Evolutionary conservation across 2,329 filamentous ascomycete genomes (phyloP).

Genomic region (Pseudopithomyces chartarum): DNA sequence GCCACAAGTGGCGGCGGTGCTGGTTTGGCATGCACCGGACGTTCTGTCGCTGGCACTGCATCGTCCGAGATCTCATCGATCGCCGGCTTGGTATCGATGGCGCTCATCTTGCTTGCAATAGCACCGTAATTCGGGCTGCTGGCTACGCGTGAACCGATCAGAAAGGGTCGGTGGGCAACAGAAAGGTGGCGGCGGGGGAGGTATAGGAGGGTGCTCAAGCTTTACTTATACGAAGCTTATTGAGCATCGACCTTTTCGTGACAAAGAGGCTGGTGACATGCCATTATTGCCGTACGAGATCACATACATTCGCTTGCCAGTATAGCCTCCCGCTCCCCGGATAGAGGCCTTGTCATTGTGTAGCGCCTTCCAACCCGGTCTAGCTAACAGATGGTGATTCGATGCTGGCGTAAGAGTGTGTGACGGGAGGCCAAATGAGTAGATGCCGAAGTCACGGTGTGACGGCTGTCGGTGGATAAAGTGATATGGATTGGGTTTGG

Average conservation of each 20-base stretch:
- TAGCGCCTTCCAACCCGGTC: background rate
- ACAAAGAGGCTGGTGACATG: conserved; percentile 3
- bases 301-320: conserved; percentile 21
- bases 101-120: conserved; percentile 19
- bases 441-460: conserved; percentile 12
- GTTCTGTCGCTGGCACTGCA: conserved; percentile 16
- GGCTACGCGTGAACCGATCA: conserved; percentile 10
- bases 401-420: background rate
- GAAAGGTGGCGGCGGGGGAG: conserved; percentile 5
- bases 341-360: conserved; percentile 11
- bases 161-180: background rate
- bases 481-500: conserved; percentile 6
- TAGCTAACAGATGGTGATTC: background rate
- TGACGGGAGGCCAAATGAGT: background rate
- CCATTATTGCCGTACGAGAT: conserved; percentile 14
- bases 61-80: conserved; percentile 33
- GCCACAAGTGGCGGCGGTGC: conserved; percentile 41
- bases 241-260: conserved; percentile 6
- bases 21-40: conserved; percentile 28
- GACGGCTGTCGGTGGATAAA: conserved; percentile 17
- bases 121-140: conserved; percentile 17
- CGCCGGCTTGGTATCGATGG: conserved; percentile 24
- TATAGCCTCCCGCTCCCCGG: conserved; percentile 17
- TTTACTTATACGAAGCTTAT: conserved; percentile 23
- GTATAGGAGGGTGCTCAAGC: conserved; percentile 8